A percentile compares a stretch with the other conserved stretches of the same genome.
phyloP scores from a whole-genome alignment of 768 basidiomycete species.

The Boletus vermiculosoides region DNA sequence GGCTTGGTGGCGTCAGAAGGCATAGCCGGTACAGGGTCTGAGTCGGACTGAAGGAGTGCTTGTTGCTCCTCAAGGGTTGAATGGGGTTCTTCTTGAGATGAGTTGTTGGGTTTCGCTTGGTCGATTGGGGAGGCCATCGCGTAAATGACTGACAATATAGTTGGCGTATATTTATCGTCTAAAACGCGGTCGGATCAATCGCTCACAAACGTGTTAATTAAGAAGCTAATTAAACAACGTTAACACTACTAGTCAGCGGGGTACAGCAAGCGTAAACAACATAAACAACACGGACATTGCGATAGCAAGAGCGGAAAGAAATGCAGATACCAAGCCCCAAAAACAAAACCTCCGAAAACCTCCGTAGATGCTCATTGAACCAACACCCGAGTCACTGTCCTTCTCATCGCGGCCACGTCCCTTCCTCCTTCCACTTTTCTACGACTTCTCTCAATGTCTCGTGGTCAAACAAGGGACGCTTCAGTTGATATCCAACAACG shows the following conservation, averaged over 20 bases:
- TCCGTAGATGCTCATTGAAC: constrained; percentile 11
- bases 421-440: constrained; percentile 78
- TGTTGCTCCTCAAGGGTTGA: constrained; percentile 15
- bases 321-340: constrained; percentile 18
- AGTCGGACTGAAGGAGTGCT: constrained; percentile 4
- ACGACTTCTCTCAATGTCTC: constrained; percentile 67
- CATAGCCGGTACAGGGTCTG: constrained; percentile 15
- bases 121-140: constrained; percentile 1
- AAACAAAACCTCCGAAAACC: constrained; percentile 13
- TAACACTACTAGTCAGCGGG: constrained; percentile 25
- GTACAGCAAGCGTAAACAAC: constrained; percentile 25
- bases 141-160: background rate
- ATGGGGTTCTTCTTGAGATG: background rate
- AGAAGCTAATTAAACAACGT: constrained; percentile 26
- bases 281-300: constrained; percentile 14
- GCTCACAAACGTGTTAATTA: background rate
- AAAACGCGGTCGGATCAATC: background rate
- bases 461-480: constrained; percentile 58
- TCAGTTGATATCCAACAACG: constrained; percentile 66
- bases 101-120: background rate
- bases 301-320: constrained; percentile 9
- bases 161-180: background rate
- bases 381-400: constrained; percentile 9
- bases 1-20: constrained; percentile 28
- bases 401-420: constrained; percentile 35